Base-by-base conservation (phyloP, 441 rosid species). In the Viola pubescens region DNA sequence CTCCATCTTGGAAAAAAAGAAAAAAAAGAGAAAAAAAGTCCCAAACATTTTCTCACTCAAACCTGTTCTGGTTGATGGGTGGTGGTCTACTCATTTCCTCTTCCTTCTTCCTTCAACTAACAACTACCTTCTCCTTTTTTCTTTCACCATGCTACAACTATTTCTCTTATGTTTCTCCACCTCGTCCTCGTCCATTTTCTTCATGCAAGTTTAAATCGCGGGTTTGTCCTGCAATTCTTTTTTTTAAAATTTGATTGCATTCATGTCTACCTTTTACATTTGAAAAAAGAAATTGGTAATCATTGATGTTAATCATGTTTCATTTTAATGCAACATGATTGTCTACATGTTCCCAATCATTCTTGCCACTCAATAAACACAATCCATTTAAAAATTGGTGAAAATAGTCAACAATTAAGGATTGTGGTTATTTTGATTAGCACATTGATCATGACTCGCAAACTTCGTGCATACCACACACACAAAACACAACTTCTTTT, bases 1-100 rank as follows among this genome's bases (percentile, higher is more conserved):
- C 75, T 39, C 61, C 9, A 60, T 68, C 79, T 6, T 57, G 0
- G 10, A 51, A 37, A 11, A 13, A n/a, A 41, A 54, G 5, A 4
- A 13, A 41, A 49, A 6, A 7, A 38, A 42, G n/a, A 26, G 16
- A 4, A 2, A 41, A 12, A 11, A 43, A 16, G 4, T 10, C 9
- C 16, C 1, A 55, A 14, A 56, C 7, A 12, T 14, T 56, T 48
- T n/a, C n/a, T 41, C 38, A 51, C 46, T 37, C n/a, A n/a, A 9
- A 19, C 45, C 12, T 7, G 37, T 44, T 45, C 37, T 42, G 46
- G 62, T n/a, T 38, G 13, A 5, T 38, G 66, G 14, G 11, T 62
- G 66, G 52, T 45, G 52, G 7, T 54, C 64, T 47, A 58, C 37
- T 61, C 48, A 14, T 51, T 59, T 51, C 47, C 8, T 56, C 54